Evolutionary conservation across 306 rosid species (phyloP), one percentile per base, ranked within the genome.

Genomic region (Styphnolobium japonicum): DNA sequence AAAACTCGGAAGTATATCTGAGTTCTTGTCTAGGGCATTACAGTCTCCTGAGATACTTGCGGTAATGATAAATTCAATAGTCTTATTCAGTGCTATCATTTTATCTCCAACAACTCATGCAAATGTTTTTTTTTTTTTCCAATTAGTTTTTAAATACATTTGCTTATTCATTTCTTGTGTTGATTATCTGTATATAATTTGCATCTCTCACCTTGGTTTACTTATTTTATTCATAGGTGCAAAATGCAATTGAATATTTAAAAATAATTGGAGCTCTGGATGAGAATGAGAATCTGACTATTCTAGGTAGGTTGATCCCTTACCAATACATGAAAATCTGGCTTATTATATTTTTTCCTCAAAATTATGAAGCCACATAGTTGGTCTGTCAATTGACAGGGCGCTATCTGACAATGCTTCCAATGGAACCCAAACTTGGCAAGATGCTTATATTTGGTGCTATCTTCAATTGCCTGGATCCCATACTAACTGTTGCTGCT

Each of bases 371-470:
- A 15, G 55, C 55, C 55, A 15, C 21, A 46, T 46, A n/a, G 22
- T 49, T 49, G 22, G 10, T 49, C 56, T 5, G 56, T 19, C 21
- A n/a, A 49, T 84, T 85, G 82, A 78, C 92, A 96, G 99, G 99
- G 58, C 89, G 87, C 80, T 84, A 88, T 81, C 82, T 96, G 78
- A 85, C 90, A 16, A 80, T 85, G 93, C 96, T 96, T 86, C 98
- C 99, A 6, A 86, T 93, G 97, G 99, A 93, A 80, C 99, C 99
- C 83, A 96, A 96, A 85, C 96, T 93, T 65, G 99, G 97, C 72
- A 93, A 96, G 84, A 93, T 96, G 97, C 97, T 93, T 78, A 84
- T 96, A 64, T 68, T 91, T 70, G 99, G 98, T 43, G 82, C 96
- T 49, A 88, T 90, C 78, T 89, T 96, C 78, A 93, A 91, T 78